Base-by-base conservation (phyloP, 169 alveolate genomes). In the Cryptosporidium sp. region DNA sequence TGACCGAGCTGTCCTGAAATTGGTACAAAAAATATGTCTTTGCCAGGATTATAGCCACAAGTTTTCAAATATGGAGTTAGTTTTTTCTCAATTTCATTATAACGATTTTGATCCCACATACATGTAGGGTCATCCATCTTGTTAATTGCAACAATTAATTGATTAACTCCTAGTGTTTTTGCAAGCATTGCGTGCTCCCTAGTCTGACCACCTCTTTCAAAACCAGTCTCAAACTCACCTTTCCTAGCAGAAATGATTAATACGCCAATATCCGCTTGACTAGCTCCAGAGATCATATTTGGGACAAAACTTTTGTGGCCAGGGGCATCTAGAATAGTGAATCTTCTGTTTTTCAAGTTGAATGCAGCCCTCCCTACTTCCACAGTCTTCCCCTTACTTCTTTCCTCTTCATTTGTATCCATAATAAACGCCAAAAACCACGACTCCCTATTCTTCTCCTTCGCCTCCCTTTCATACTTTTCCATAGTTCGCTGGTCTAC, bases 141-240 rank as follows among this genome's bases (percentile, higher is more conserved):
- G 93, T 98, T 98, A 31, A 99, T 97, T 48, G 99, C 98, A 39
- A 98, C 98, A 6, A 98, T 96, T 52, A 99, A 94, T 85, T 97
- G 97, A 85, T 94, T 94, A 26, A 98, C 99, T 6, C 99, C 99
- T 45, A 97, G 91, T 10, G 99, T 97, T 92, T 97, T 99, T 45
- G 99, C 99, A 31, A 99, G 97, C 93, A 97, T 87, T n/a, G 99
- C 98, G 92, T 98, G 99, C 85, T 99, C 99, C 72, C 99, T 94
- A 44, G 99, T 99, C 92, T 98, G 99, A 3, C 99, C 99, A 21
- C 99, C 99, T 69, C 97, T 93, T 75, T 98, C 99, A 93, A 99
- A 99, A 18, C 99, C 99, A 4, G 99, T 95, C 92, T 99, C 99
- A 91, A 98, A 99, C 93, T 99, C 99, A 14, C 99, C 99, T 85